Conservation (phyloP, 2,329 filamentous ascomycete genomes). For the Beauveria sp. region DNA sequence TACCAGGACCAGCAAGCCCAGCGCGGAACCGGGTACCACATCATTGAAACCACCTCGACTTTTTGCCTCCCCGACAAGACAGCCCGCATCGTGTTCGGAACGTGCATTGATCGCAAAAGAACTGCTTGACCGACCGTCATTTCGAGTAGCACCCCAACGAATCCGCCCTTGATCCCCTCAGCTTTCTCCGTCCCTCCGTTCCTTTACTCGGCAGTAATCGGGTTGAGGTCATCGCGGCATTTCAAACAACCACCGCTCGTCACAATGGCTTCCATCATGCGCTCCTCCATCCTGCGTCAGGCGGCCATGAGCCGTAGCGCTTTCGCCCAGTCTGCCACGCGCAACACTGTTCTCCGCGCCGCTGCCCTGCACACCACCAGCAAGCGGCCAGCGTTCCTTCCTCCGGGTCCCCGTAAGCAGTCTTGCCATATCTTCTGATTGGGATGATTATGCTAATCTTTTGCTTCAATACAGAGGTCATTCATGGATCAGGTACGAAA, state of each 20-base stretch:
- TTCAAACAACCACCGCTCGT: constrained; percentile 1
- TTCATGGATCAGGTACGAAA: constrained; percentile 64
- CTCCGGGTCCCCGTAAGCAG: constrained; percentile 74
- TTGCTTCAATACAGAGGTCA: constrained; percentile 47
- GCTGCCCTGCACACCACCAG: constrained; percentile 83
- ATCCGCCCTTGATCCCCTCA: neutral
- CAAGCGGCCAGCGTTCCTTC: constrained; percentile 70
- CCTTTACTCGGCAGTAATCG: constrained; percentile 7
- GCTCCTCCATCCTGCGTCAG: constrained; percentile 49
- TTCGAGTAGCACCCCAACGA: neutral
- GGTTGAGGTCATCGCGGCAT: constrained; percentile 6
- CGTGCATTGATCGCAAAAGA: neutral
- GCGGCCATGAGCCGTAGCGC: constrained; percentile 34
- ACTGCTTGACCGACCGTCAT: neutral
- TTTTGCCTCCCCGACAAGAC: constrained; percentile 4
- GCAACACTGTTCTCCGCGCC: constrained; percentile 34
- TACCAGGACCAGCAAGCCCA: constrained; percentile 16
- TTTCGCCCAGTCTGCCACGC: constrained; percentile 28
- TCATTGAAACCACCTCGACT: constrained; percentile 12
- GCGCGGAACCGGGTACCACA: neutral
- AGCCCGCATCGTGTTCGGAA: neutral
- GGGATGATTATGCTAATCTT: neutral
- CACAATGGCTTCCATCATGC: constrained; percentile 50
- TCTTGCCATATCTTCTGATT: neutral
- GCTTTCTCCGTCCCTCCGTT: neutral